Percentiles rank a stretch among this genome's conserved stretches.
phyloP scores from a whole-genome alignment of 192 early-diverging fungal species.

The Rhizoclosmatium globosum region DNA sequence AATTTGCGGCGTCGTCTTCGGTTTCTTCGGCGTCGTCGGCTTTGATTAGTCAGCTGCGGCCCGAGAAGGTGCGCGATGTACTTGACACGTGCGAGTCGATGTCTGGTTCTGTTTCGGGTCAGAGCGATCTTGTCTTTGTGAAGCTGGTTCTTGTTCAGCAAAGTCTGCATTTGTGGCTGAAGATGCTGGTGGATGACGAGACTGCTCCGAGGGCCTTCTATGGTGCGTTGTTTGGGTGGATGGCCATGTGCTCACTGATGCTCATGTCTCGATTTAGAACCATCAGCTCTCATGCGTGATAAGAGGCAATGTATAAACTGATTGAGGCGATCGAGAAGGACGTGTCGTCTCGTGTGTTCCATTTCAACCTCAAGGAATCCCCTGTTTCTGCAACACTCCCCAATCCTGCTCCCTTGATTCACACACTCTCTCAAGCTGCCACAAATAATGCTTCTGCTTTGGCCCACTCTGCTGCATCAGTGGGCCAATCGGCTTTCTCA shows the following conservation, averaged over 20 bases:
- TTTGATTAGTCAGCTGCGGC: too few species aligned
- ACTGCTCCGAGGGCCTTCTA: conserved; percentile 22
- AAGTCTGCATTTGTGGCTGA: conserved; percentile 14
- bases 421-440: conserved; percentile 2
- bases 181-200: neutral
- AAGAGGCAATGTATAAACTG: conserved; percentile 10
- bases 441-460: conserved; percentile 6
- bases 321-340: neutral
- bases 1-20: too few species aligned
- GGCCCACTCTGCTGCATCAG: neutral
- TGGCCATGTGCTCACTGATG: neutral
- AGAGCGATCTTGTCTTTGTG: conserved; percentile 13
- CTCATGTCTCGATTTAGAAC: conserved; percentile 3
- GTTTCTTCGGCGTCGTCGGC: too few species aligned
- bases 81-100: too few species aligned
- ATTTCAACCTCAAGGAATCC: neutral
- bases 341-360: conserved; percentile 8
- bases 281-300: conserved; percentile 22
- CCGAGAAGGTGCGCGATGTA: too few species aligned
- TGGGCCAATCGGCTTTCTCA: neutral
- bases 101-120: too few species aligned
- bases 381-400: neutral
- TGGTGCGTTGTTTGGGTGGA: neutral
- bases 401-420: neutral
- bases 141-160: conserved; percentile 5